Evolutionary conservation across 805 yeast genomes (phyloP).

Genomic region (Ogataea siamensis): DNA sequence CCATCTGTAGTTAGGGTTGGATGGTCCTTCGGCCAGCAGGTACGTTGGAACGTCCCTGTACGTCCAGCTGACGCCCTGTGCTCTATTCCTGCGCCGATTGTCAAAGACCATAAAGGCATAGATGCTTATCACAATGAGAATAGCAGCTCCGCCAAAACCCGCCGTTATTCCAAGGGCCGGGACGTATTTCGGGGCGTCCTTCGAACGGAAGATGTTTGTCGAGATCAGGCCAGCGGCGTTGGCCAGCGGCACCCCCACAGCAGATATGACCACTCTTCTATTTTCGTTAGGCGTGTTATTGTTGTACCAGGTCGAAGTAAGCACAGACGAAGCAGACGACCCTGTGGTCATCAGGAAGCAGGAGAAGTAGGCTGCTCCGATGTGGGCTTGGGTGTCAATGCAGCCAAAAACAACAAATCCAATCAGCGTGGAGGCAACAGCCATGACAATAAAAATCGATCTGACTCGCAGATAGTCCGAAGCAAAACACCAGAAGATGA

Average conservation of each 20-base stretch:
- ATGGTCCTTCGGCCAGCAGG: constrained; percentile 43
- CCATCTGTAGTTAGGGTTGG: constrained; percentile 33
- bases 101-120: constrained; percentile 39
- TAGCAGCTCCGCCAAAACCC: constrained; percentile 45
- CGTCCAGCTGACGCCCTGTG: constrained; percentile 40
- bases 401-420: constrained; percentile 48
- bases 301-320: constrained; percentile 50
- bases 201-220: constrained; percentile 47
- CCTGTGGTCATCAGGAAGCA: constrained; percentile 44
- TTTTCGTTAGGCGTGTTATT: constrained; percentile 47
- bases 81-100: constrained; percentile 40
- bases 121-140: constrained; percentile 28
- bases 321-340: constrained; percentile 46
- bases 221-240: constrained; percentile 57
- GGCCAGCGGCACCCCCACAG: constrained; percentile 53
- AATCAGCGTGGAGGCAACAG: constrained; percentile 40
- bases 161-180: constrained; percentile 50
- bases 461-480: constrained; percentile 42
- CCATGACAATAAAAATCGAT: constrained; percentile 39
- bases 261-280: constrained; percentile 45
- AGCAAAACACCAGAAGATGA: constrained; percentile 37
- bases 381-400: constrained; percentile 38
- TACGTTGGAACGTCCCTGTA: constrained; percentile 43
- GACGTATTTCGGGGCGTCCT: constrained; percentile 52
- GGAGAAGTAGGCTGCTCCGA: constrained; percentile 24